phyloP scores from a whole-genome alignment of 257 asterid species.

The Jaltomata sinuosa region DNA sequence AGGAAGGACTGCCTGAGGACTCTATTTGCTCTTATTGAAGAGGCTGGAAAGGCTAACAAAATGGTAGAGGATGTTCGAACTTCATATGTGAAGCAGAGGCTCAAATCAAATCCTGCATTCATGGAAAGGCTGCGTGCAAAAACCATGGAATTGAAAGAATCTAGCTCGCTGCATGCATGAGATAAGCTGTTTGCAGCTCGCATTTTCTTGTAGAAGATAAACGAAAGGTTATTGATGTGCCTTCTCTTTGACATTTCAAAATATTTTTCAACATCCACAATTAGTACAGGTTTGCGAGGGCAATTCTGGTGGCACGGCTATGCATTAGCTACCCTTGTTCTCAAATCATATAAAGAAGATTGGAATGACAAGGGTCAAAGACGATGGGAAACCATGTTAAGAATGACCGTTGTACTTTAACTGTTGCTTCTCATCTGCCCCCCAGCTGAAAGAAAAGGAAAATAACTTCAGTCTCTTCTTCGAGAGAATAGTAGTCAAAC shows the following conservation, averaged over 20 bases:
- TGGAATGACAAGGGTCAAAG: neutral
- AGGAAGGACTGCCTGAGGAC: conserved; percentile 92
- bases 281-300: neutral
- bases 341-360: neutral
- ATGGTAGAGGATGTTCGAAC: conserved; percentile 63
- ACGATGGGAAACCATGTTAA: neutral
- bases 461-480: neutral
- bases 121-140: conserved; percentile 68
- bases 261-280: neutral
- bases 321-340: neutral
- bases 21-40: conserved; percentile 64
- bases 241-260: neutral
- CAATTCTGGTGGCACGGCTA: neutral
- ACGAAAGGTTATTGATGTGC: neutral
- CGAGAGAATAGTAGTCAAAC: neutral
- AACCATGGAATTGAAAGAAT: conserved; percentile 20
- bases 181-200: neutral
- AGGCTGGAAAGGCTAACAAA: conserved; percentile 63
- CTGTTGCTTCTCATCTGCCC: neutral
- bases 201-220: neutral
- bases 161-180: conserved; percentile 17
- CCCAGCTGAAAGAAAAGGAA: neutral
- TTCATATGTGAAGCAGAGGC: conserved; percentile 51
- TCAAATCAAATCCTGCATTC: conserved; percentile 66
- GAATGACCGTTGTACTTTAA: neutral